phyloP scores from a whole-genome alignment of 306 rosid genomes.

The Lathyrus tuberosus region DNA sequence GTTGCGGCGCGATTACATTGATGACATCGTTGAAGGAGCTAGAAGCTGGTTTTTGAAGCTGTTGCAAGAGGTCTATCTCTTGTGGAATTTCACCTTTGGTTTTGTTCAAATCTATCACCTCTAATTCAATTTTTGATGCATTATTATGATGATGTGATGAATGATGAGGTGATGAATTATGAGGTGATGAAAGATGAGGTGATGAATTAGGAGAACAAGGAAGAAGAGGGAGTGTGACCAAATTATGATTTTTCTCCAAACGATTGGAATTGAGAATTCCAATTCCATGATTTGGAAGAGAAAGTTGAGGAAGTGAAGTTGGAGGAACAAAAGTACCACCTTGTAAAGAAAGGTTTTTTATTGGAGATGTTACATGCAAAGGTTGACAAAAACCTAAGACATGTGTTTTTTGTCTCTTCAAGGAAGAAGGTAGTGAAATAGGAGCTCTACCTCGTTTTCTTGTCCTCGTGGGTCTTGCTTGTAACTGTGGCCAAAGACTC shows the following conservation, averaged over 20 bases:
- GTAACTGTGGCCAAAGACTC: conserved; percentile 83
- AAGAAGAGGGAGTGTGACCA: conserved; percentile 70
- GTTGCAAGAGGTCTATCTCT: conserved; percentile 69
- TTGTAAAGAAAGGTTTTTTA: conserved; percentile 46
- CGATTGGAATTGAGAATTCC: conserved; percentile 31
- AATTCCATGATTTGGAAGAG: conserved; percentile 37
- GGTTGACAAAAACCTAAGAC: conserved; percentile 56
- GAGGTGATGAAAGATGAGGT: not conserved
- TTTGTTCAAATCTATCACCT: conserved; percentile 55
- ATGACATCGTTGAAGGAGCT: not conserved
- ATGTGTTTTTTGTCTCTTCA: conserved; percentile 60
- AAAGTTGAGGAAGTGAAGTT: conserved; percentile 48
- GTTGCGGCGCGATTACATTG: conserved; percentile 70
- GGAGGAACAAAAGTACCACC: conserved; percentile 47
- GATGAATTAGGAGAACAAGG: conserved; percentile 42
- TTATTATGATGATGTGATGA: no score
- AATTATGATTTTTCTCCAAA: conserved; percentile 27
- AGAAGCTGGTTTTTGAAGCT: conserved; percentile 51
- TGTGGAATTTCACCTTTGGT: conserved; percentile 52
- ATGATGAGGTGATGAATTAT: not conserved
- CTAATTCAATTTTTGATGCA: conserved; percentile 38
- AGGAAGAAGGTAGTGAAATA: conserved; percentile 50
- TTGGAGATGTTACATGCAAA: conserved; percentile 47
- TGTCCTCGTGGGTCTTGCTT: conserved; percentile 87
- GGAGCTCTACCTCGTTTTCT: conserved; percentile 73